Evolutionary conservation across 768 basidiomycete genomes (phyloP), one percentile per base, ranked within the genome.

Genomic region (Cyathus striatus): DNA sequence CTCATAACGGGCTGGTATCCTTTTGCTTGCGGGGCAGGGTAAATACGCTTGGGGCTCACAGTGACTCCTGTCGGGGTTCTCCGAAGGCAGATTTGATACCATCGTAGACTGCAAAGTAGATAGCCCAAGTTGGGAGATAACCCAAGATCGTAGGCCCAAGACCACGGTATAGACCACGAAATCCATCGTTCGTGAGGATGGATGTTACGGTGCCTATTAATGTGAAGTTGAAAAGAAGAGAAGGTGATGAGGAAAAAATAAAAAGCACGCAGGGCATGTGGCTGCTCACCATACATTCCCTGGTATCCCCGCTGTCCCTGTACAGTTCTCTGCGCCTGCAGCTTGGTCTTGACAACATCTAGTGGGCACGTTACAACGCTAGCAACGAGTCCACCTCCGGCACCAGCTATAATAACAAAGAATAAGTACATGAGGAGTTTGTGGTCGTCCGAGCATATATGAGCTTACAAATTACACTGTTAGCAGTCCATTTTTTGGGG

Each of bases 121-220:
- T 98, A 20, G 93, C 96, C 96, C 94, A 98, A 2, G 95, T 98
- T 17, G 96, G 96, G 30, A 98, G 79, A 66, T 99, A 98, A 12
- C 96, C 96, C 6, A 94, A 75, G 43, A 99, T 78, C 16, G 96
- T 99, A 12, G 96, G 96, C 16, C 95, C 94, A 16, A 99, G 76
- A n/a, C 96, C 96, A 32, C 96, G 81, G 65, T 99, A 99, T 47
- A 97, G 71, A 12, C 96, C 96, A 43, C 86, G 80, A 40, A 96
- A 50, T 12, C 96, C 96, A 46, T 88, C 86, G 47, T 78, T 79
- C 75, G 48, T 48, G 17, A 66, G 54, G 40, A 73, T 62, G 25
- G 55, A 60, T 54, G 66, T 70, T 33, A 71, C 59, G 14, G 65
- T 73, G 40, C 60, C 73, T 71, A 47, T 21, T 17, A 55, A 53